Evolutionary conservation across 139 green algal species (phyloP).

Genomic region (Tetradesmus lagerheimii): DNA sequence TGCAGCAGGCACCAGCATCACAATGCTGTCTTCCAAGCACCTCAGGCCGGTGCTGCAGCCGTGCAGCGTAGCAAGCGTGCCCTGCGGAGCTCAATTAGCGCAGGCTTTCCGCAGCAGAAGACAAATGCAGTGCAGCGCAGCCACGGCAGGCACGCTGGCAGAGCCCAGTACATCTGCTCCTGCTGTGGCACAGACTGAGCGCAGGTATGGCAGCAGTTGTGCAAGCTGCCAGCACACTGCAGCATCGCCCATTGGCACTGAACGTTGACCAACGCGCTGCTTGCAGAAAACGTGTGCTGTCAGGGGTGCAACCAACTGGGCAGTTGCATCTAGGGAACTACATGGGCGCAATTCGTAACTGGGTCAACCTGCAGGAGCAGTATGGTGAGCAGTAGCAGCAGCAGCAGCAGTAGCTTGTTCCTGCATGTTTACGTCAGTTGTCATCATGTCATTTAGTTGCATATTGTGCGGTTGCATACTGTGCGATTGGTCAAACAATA

Average conservation of each 20-base stretch:
- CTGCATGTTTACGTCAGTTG: no score
- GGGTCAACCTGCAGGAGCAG: conserved; percentile 94
- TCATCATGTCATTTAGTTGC: no score
- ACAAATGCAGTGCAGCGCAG: not conserved
- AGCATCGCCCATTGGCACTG: not conserved
- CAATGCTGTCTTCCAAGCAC: conserved; percentile 6
- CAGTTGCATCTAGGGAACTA: conserved; percentile 98
- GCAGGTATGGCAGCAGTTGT: conserved; percentile 16
- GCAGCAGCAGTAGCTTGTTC: not conserved
- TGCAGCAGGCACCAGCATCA: not conserved
- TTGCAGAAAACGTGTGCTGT: conserved; percentile 82
- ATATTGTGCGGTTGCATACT: no score
- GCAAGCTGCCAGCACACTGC: not conserved
- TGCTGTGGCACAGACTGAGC: not conserved
- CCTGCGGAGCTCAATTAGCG: not conserved
- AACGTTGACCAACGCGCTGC: not conserved
- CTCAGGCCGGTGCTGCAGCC: conserved; percentile 9
- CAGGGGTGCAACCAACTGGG: conserved; percentile 97
- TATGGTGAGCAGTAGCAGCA: conserved; percentile 74
- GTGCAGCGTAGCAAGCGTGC: not conserved
- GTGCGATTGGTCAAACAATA: no score
- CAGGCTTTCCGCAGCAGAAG: not conserved
- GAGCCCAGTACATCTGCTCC: conserved; percentile 32
- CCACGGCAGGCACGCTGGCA: conserved; percentile 5
- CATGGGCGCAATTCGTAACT: conserved; percentile 97